Evolutionary conservation across 2,329 filamentous ascomycete genomes (phyloP), one percentile per base, ranked within the genome.

Genomic region (Penicillium sp.): DNA sequence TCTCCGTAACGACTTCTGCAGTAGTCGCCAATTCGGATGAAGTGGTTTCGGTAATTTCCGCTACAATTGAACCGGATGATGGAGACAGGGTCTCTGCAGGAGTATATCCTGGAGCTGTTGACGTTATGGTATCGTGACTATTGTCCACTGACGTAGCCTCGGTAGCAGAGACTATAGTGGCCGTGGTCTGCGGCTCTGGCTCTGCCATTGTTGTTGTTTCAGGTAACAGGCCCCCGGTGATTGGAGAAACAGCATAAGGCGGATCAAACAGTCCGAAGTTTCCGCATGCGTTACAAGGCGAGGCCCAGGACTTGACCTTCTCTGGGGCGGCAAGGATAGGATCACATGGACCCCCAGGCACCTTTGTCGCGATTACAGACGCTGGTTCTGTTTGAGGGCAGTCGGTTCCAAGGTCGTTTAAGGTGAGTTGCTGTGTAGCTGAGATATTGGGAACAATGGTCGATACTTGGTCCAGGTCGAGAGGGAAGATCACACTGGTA

Each of bases 231-330:
- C 49, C 55, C 20, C 55, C 55, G 30, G 45, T 49, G 21, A 57
- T 34, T 3, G 52, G 52, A 24, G 52, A 9, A 7, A 57, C 55
- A 1, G 55, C 55, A 43, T 57, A 57, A 3, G 55, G 55, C 8
- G 55, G 55, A 26, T 57, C 55, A 17, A 57, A 57, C n/a, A 57
- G 12, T 2, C 55, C 55, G 10, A 57, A 57, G 21, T 39, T 33
- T 20, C 52, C 55, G 24, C 55, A 57, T 23, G 55, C 55, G 46
- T 52, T 52, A 34, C 55, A 57, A 36, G 55, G 55, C 13, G 46
- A 57, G 18, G 55, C 55, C 55, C 55, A 57, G 15, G 55, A 52
- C 32, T 57, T 57, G 32, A 57, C 55, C 2, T 42, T 39, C 33
- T 57, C 46, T 7, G 55, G 55, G 21, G 55, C 52, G 15, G 49